Evolutionary conservation across 305 asterid species (phyloP).

Genomic region (Fraxinus ornus): DNA sequence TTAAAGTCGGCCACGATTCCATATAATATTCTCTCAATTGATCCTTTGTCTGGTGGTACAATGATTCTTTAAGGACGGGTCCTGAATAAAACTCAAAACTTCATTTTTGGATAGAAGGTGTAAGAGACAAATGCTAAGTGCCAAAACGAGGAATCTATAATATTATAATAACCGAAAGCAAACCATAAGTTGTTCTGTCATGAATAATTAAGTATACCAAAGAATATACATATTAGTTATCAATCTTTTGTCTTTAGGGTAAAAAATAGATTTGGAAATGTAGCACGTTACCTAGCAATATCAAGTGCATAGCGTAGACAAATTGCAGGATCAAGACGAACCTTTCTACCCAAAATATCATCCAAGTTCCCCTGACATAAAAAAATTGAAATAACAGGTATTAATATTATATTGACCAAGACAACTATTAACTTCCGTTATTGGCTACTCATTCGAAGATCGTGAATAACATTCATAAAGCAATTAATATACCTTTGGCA

Average conservation of each 20-base stretch:
- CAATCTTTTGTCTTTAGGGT: not conserved
- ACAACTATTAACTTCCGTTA: not conserved
- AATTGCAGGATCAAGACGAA: constrained; percentile 51
- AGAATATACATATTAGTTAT: not conserved
- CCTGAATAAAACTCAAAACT: not conserved
- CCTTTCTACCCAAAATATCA: constrained; percentile 44
- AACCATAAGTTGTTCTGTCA: not conserved
- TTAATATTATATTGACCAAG: not conserved
- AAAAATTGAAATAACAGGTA: not conserved
- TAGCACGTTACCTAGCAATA: constrained; percentile 49
- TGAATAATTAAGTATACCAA: not conserved
- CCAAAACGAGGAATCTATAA: not conserved
- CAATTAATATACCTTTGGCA: constrained; percentile 46
- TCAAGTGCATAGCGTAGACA: constrained; percentile 65
- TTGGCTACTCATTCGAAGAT: not conserved
- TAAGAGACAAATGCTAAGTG: not conserved
- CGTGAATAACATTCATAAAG: not conserved
- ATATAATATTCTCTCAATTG: not conserved
- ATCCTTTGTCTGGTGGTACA: not conserved
- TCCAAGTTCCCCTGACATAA: constrained; percentile 49
- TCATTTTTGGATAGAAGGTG: not conserved
- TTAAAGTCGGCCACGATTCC: not conserved
- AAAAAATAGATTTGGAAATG: not conserved
- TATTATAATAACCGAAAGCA: not conserved
- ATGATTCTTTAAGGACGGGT: not conserved